Evolutionary conservation across 2,329 filamentous ascomycete genomes (phyloP).

Genomic region (Pseudodiploospora longispora): DNA sequence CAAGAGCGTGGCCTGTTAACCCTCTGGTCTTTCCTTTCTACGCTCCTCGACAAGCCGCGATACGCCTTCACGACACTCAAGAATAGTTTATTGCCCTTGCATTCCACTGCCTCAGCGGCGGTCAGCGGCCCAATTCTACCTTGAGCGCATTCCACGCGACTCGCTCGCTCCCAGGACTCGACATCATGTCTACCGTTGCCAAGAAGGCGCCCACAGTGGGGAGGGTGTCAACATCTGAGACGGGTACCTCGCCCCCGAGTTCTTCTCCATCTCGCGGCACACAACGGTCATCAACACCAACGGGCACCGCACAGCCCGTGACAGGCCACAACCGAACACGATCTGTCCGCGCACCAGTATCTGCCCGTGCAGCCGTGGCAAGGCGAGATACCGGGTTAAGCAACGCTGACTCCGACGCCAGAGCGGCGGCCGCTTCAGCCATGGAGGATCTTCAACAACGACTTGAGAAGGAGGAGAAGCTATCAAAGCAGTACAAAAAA

Average conservation of each 20-base stretch:
- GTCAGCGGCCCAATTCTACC: constrained; percentile 1
- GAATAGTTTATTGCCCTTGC: constrained; percentile 5
- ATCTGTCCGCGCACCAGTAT: constrained; percentile 63
- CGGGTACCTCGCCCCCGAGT: constrained; percentile 20
- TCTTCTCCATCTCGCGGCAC: constrained; percentile 31
- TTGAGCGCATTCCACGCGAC: neutral
- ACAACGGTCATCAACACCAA: constrained; percentile 37
- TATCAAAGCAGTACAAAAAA: constrained; percentile 72
- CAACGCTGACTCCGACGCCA: constrained; percentile 60
- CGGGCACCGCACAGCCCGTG: constrained; percentile 1
- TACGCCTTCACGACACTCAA: constrained; percentile 1
- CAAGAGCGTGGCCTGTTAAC: constrained; percentile 6
- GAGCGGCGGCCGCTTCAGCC: constrained; percentile 69
- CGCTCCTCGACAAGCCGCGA: constrained; percentile 1
- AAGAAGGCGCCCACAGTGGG: constrained; percentile 47
- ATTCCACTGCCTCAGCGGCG: constrained; percentile 3
- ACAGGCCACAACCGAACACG: constrained; percentile 45
- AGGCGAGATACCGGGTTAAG: constrained; percentile 43
- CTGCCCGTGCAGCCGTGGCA: constrained; percentile 62
- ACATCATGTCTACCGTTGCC: constrained; percentile 41
- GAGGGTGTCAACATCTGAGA: constrained; percentile 34
- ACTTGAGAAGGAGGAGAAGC: constrained; percentile 69
- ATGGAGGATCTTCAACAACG: constrained; percentile 81
- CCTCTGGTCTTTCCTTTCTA: constrained; percentile 4
- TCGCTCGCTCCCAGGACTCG: neutral